Evolutionary conservation across 768 basidiomycete genomes (phyloP).

Genomic region (Lyophyllum decastes): DNA sequence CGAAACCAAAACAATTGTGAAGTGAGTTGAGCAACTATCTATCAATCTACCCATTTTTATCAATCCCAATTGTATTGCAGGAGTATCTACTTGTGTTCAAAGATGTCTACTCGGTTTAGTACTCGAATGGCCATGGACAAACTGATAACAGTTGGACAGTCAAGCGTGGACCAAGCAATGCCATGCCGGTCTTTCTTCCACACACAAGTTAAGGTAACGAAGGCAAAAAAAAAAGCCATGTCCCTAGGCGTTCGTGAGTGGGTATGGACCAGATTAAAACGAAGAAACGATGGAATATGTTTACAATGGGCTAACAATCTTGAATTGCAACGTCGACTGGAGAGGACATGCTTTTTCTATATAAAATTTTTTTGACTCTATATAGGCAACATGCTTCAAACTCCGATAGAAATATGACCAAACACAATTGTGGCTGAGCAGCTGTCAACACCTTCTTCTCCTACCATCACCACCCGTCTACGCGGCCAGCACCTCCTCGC

Average conservation of each 20-base stretch:
- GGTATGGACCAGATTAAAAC: conserved; percentile 24
- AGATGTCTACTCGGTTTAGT: conserved; percentile 67
- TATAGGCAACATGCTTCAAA: conserved; percentile 17
- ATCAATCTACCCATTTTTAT: neutral
- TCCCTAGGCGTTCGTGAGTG: conserved; percentile 78
- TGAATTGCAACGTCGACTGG: conserved; percentile 1
- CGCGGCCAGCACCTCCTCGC: conserved; percentile 29
- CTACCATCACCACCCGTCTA: conserved; percentile 36
- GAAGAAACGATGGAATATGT: conserved; percentile 13
- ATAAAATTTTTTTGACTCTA: conserved; percentile 2
- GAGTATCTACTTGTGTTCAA: neutral
- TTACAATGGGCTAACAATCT: neutral
- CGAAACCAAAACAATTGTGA: neutral
- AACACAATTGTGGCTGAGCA: conserved; percentile 34
- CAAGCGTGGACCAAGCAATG: conserved; percentile 75
- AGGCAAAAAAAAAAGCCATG: conserved; percentile 66
- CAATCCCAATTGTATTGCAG: neutral
- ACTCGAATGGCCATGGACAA: conserved; percentile 66
- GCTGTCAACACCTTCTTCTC: conserved; percentile 29
- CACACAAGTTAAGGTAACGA: conserved; percentile 79
- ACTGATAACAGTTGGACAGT: conserved; percentile 51
- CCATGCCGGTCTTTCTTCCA: conserved; percentile 55
- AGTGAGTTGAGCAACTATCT: neutral
- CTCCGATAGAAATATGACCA: conserved; percentile 31
- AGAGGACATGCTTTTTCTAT: neutral